Conservation (phyloP, 768 basidiomycete species). For the Auricularia sp. region DNA sequence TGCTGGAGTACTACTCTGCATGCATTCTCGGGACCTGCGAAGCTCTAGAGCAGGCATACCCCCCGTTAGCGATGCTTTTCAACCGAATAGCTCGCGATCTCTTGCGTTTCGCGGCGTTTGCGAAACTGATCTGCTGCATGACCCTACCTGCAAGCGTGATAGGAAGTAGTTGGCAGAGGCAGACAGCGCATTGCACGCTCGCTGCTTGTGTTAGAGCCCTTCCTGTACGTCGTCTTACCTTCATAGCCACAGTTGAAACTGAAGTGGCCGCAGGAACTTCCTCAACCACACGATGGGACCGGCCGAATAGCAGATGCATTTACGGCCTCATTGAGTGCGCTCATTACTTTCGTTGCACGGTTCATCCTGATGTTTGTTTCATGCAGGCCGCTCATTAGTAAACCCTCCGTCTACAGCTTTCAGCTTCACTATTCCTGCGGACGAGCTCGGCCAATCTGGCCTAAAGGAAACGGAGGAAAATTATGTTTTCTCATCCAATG, state of each 20-base stretch:
- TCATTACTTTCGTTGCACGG: too few relatives aligned
- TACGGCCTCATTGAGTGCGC: too few relatives aligned
- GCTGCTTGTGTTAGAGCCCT: not conserved
- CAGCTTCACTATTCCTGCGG: too few relatives aligned
- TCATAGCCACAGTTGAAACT: not conserved
- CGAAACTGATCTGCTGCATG: not conserved
- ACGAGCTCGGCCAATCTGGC: too few relatives aligned
- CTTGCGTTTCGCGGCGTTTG: not conserved
- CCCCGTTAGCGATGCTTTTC: not conserved
- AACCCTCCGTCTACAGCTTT: too few relatives aligned
- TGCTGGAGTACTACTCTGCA: too few relatives aligned
- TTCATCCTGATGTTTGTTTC: too few relatives aligned
- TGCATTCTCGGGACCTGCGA: too few relatives aligned
- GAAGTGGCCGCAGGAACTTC: not conserved
- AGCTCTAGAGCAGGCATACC: not conserved
- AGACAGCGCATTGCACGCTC: not conserved
- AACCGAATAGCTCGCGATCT: not conserved
- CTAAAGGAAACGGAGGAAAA: too few relatives aligned
- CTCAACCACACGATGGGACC: not conserved
- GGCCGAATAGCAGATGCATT: too few relatives aligned
- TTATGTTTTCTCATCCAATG: too few relatives aligned
- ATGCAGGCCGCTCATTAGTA: too few relatives aligned
- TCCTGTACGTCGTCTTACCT: not conserved
- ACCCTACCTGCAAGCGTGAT: not conserved
- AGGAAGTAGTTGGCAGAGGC: not conserved